phyloP scores from a whole-genome alignment of 352 stramenopile species.

The Globisporangium canariense region DNA sequence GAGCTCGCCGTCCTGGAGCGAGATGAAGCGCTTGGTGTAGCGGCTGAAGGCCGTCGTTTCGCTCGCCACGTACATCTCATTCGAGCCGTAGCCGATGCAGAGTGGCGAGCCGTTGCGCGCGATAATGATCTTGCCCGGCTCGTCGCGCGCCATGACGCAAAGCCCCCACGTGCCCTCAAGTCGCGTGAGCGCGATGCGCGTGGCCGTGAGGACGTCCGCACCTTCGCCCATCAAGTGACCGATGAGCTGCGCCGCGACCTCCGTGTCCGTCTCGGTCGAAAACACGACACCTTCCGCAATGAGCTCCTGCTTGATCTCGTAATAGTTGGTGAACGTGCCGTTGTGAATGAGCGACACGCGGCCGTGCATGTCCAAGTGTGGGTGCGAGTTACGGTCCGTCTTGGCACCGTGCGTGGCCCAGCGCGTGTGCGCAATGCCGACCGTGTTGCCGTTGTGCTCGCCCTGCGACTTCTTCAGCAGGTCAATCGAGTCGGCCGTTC shows the following conservation, averaged over 20 bases:
- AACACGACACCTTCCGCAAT: conserved; percentile 91
- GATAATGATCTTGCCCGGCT: conserved; percentile 95
- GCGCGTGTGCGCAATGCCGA: conserved; percentile 98
- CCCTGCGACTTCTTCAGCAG: conserved; percentile 78
- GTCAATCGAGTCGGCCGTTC: conserved; percentile 92
- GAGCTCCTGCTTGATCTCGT: conserved; percentile 88
- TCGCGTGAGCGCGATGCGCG: conserved; percentile 81
- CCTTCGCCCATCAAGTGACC: conserved; percentile 87
- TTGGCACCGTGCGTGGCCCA: conserved; percentile 98
- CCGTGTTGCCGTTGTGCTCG: conserved; percentile 81
- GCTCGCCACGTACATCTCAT: conserved; percentile 96
- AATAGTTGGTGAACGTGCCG: conserved; percentile 98
- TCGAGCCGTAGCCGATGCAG: conserved; percentile 88
- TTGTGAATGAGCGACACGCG: conserved; percentile 98
- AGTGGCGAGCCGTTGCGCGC: conserved; percentile 95
- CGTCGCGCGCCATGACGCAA: conserved; percentile 90
- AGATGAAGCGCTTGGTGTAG: conserved; percentile 98
- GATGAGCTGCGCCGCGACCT: conserved; percentile 98
- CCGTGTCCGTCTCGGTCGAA: conserved; percentile 96
- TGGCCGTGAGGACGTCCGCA: conserved; percentile 85
- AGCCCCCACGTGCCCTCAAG: conserved; percentile 97
- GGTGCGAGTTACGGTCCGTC: conserved; percentile 98
- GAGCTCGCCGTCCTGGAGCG: conserved; percentile 95
- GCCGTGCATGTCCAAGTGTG: conserved; percentile 92
- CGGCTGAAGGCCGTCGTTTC: conserved; percentile 93